Conservation (phyloP, 352 stramenopile species). For the Phytophthora parvispora region DNA sequence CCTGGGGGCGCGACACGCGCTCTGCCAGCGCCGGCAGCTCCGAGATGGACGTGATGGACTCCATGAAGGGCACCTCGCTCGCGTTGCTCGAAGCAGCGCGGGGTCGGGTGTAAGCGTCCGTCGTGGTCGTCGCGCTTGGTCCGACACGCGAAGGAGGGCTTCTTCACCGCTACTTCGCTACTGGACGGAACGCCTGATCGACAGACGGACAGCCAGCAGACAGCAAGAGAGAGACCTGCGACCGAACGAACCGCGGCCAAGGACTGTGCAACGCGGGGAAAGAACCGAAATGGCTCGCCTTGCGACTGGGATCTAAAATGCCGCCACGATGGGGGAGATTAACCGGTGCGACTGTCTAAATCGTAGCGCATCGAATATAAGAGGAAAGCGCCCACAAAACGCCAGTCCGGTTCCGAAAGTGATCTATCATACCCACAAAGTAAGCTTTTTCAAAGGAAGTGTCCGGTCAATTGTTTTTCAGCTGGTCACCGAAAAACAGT, state of each 20-base stretch:
- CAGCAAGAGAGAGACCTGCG: conserved; percentile 10
- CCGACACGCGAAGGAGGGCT: conserved; percentile 30
- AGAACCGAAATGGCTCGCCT: conserved; percentile 12
- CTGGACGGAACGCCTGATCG: conserved; percentile 24
- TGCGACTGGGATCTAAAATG: neutral
- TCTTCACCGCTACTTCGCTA: conserved; percentile 35
- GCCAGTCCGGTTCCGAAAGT: neutral
- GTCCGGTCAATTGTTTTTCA: neutral
- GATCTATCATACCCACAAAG: conserved; percentile 1
- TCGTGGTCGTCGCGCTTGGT: conserved; percentile 17
- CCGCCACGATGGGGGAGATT: conserved; percentile 14
- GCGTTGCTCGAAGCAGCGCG: conserved; percentile 35
- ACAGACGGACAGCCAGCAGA: conserved; percentile 20
- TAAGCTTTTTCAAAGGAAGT: conserved; percentile 16
- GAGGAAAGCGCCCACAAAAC: neutral
- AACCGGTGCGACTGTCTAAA: conserved; percentile 22
- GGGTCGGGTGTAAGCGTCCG: conserved; percentile 6
- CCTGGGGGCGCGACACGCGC: neutral
- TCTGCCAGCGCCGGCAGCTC: conserved; percentile 19
- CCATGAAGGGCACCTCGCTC: conserved; percentile 48
- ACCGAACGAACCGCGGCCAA: conserved; percentile 10
- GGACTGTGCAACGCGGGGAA: conserved; percentile 16
- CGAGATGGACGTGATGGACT: conserved; percentile 31
- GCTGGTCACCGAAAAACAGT: conserved; percentile 1
- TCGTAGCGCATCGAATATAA: neutral